Percentiles rank a stretch among this genome's conserved stretches.
Conservation (phyloP, 2,329 filamentous ascomycete genomes). For the Colletotrichum tamarilloi region DNA sequence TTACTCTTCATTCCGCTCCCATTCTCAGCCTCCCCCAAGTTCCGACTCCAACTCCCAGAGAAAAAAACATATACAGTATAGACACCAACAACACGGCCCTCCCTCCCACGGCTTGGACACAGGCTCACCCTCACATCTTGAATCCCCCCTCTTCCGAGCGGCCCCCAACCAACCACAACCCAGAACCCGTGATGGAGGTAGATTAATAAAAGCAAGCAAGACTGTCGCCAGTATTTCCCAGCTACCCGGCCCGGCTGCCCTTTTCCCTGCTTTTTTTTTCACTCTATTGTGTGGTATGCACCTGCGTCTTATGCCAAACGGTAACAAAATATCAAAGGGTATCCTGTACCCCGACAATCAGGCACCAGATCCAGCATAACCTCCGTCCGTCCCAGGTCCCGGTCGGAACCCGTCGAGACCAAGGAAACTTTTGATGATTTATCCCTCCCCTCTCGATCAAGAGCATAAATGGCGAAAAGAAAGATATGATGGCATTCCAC, state of each 20-base stretch:
- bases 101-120: no score
- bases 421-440: neutral
- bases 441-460: neutral
- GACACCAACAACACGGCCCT: neutral
- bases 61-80: neutral
- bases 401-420: neutral
- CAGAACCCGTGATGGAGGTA: neutral
- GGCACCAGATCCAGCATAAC: slow-evolving; percentile 27
- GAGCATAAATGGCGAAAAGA: neutral
- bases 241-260: neutral
- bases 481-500: neutral
- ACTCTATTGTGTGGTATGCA: slow-evolving; percentile 7
- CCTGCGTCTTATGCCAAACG: neutral
- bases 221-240: neutral
- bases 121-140: neutral
- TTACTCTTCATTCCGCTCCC: no score
- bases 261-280: neutral
- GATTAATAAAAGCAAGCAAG: neutral
- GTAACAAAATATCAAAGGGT: neutral
- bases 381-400: slow-evolving; percentile 25
- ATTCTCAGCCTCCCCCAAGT: neutral
- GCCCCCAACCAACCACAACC: neutral
- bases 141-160: neutral
- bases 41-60: no score
- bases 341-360: slow-evolving; percentile 25